Percentiles rank a stretch among this genome's conserved stretches.
Evolutionary conservation across 805 yeast species (phyloP).

Genomic region (Cyberlindnera xylosilytica): DNA sequence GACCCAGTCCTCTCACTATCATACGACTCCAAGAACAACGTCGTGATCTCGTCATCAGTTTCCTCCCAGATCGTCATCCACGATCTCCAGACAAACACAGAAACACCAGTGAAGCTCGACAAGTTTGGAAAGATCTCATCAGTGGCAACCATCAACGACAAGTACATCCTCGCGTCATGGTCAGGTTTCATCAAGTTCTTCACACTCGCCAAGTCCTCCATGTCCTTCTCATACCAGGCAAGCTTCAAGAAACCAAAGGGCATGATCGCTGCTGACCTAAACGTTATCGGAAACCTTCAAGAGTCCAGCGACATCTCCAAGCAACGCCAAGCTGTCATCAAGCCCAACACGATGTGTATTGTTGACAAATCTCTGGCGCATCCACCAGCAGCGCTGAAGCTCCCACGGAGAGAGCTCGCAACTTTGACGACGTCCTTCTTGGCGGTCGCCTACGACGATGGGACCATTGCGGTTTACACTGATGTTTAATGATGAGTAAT

Average conservation of each 20-base stretch:
- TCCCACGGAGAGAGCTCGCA: conserved; percentile 25
- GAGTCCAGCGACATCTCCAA: conserved; percentile 25
- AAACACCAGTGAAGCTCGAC: conserved; percentile 8
- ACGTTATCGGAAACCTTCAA: conserved; percentile 28
- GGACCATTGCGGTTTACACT: conserved; percentile 42
- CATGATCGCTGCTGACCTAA: conserved; percentile 26
- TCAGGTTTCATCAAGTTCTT: conserved; percentile 43
- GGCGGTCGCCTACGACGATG: conserved; percentile 55
- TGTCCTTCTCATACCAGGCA: conserved; percentile 16
- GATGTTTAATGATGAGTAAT: conserved; percentile 3
- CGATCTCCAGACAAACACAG: conserved; percentile 4
- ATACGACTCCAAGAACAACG: conserved; percentile 25
- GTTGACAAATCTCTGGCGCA: background rate
- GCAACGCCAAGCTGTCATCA: conserved; percentile 18
- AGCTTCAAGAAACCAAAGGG: conserved; percentile 26
- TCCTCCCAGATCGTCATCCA: conserved; percentile 38
- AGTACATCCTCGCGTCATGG: conserved; percentile 45
- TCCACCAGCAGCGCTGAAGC: background rate
- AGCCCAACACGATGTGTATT: conserved; percentile 30
- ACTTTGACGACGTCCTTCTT: conserved; percentile 28
- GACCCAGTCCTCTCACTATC: conserved; percentile 51
- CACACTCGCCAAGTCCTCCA: conserved; percentile 16
- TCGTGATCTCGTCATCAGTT: conserved; percentile 46
- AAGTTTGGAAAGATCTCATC: conserved; percentile 39
- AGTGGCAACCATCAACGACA: conserved; percentile 22